A percentile compares a stretch with the other conserved stretches of the same genome.
These are phyloP conservation scores for Microstegium vimineum DNA, from an alignment of 176 grass and related monocot species.

Conservation along the genomic window DNA sequence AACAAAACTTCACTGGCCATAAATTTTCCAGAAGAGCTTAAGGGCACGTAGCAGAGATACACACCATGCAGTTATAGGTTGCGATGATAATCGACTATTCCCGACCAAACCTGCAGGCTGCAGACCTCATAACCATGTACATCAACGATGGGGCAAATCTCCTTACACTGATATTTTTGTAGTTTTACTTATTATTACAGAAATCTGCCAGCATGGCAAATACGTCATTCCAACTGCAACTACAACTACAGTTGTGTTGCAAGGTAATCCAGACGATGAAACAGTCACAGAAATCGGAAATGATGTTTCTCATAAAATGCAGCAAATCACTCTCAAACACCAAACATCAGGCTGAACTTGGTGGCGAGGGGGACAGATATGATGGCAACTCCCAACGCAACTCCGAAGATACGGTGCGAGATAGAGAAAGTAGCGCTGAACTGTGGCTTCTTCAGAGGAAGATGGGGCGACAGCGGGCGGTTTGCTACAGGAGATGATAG, in stretches of 20 bases:
- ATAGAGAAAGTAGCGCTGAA: slow-evolving; percentile 71
- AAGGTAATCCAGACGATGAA: not conserved
- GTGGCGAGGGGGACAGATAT: slow-evolving; percentile 55
- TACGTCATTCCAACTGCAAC: slow-evolving; percentile 21
- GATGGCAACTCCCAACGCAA: slow-evolving; percentile 44
- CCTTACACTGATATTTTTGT: not conserved
- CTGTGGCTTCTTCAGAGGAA: slow-evolving; percentile 85
- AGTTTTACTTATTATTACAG: slow-evolving; percentile 26
- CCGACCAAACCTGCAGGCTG: not conserved
- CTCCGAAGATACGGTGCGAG: slow-evolving; percentile 73
- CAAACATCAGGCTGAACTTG: slow-evolving; percentile 60
- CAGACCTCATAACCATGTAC: not conserved
- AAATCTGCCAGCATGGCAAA: not conserved
- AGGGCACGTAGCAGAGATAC: not conserved
- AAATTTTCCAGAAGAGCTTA: not conserved
- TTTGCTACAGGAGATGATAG: slow-evolving; percentile 47
- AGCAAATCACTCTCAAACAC: slow-evolving; percentile 44
- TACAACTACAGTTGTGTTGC: slow-evolving; percentile 13
- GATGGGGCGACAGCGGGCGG: slow-evolving; percentile 75
- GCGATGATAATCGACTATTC: not conserved
- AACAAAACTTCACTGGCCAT: not conserved
- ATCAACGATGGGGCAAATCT: not conserved
- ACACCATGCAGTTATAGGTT: not conserved
- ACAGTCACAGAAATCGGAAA: not conserved
- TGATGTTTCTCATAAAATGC: not conserved